Evolutionary conservation across 2,329 filamentous ascomycete species (phyloP).

Genomic region (Onygena corvina): DNA sequence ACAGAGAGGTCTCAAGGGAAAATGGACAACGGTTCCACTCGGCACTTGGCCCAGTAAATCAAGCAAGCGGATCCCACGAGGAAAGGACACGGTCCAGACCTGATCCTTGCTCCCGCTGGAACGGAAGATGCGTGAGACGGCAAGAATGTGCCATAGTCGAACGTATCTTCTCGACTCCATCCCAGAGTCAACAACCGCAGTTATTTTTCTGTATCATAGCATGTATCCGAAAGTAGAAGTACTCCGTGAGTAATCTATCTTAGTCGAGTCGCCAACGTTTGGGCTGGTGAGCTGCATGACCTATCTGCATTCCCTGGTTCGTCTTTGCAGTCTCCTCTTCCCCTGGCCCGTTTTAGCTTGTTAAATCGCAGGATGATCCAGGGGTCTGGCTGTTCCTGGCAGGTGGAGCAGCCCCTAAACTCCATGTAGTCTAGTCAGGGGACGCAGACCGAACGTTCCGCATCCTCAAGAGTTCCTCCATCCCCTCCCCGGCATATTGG

Average conservation of each 20-base stretch:
- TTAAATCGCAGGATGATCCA: background rate
- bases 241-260: too few relatives aligned
- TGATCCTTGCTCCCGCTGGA: background rate
- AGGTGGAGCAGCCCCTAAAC: constrained; percentile 3
- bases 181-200: too few relatives aligned
- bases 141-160: background rate
- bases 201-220: background rate
- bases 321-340: background rate
- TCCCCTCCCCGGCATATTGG: background rate
- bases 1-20: too few relatives aligned
- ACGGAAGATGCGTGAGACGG: background rate
- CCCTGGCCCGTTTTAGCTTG: background rate
- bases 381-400: background rate
- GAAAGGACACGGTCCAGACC: background rate
- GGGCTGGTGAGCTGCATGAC: background rate
- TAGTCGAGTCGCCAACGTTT: background rate
- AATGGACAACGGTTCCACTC: too few relatives aligned
- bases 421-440: constrained; percentile 3
- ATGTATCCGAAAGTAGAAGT: too few relatives aligned
- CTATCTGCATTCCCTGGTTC: background rate
- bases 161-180: too few relatives aligned
- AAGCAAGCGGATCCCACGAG: background rate
- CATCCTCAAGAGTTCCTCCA: background rate
- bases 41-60: background rate
- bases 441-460: background rate